Percentiles rank a stretch among this genome's conserved stretches.
Conservation (phyloP, 352 stramenopile genomes). For the Globisporangium perplexum region DNA sequence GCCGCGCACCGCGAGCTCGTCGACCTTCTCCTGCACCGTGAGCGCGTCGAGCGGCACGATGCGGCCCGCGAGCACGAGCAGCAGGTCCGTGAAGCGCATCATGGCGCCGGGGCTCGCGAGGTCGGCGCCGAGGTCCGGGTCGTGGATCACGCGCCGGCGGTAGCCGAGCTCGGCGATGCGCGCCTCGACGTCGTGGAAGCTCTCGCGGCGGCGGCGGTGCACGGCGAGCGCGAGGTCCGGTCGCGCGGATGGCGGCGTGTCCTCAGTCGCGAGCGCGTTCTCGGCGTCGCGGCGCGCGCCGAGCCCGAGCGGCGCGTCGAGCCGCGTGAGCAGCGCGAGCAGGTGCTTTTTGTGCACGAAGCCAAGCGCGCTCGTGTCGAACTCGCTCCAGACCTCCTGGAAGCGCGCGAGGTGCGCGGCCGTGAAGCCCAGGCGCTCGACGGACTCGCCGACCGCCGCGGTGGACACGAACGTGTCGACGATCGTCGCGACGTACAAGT, state of each 20-base stretch:
- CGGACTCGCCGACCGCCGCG: slow-evolving; percentile 45
- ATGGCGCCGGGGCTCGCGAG: slow-evolving; percentile 48
- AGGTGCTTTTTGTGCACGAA: slow-evolving; percentile 73
- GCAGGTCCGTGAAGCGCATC: slow-evolving; percentile 69
- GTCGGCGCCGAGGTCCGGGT: slow-evolving; percentile 36
- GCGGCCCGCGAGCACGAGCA: slow-evolving; percentile 63
- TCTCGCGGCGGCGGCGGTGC: slow-evolving; percentile 40
- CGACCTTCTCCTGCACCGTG: slow-evolving; percentile 79
- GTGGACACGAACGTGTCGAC: slow-evolving; percentile 80
- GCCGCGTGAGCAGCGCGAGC: slow-evolving; percentile 40
- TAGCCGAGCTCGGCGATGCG: slow-evolving; percentile 60
- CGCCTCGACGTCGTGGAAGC: slow-evolving; percentile 68
- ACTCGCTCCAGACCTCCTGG: slow-evolving; percentile 66
- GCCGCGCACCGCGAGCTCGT: slow-evolving; percentile 64
- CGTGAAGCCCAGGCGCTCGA: slow-evolving; percentile 59
- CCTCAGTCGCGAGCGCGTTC: slow-evolving; percentile 24
- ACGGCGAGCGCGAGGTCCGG: slow-evolving; percentile 21
- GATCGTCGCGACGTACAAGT: slow-evolving; percentile 78
- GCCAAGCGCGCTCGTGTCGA: slow-evolving; percentile 64
- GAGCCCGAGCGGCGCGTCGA: slow-evolving; percentile 54
- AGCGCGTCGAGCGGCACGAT: slow-evolving; percentile 64
- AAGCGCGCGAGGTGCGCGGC: slow-evolving; percentile 57
- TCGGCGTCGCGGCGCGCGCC: slow-evolving; percentile 31
- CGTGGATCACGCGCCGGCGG: slow-evolving; percentile 53
- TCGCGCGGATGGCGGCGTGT: slow-evolving; percentile 25